phyloP scores from a whole-genome alignment of 2,329 filamentous ascomycete species.

The Hyphodiscus sp. region DNA sequence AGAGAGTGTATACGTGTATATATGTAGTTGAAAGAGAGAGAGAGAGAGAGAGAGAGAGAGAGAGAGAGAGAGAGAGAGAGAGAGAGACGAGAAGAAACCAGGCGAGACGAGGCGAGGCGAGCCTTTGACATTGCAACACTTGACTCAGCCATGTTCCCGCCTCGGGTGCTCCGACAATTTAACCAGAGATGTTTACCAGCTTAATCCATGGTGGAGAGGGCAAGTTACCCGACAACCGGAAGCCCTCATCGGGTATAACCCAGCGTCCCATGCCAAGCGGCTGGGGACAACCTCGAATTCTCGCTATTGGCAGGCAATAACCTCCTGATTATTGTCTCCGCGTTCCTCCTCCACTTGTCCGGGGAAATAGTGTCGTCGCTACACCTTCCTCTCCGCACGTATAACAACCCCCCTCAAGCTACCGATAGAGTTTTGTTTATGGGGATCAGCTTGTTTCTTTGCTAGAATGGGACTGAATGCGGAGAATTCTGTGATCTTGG shows the following conservation, averaged over 20 bases:
- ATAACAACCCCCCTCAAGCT: background rate
- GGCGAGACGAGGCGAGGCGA: too few species aligned
- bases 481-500: background rate
- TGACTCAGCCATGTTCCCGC: too few species aligned
- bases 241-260: background rate
- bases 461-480: background rate
- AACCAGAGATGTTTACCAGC: too few species aligned
- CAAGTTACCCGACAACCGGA: background rate
- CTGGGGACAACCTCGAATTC: background rate
- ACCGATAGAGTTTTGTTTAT: background rate
- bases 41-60: too few species aligned
- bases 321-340: background rate
- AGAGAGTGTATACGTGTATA: too few species aligned
- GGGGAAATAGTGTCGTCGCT: background rate
- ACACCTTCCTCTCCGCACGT: background rate
- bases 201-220: too few species aligned
- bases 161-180: too few species aligned
- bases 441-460: background rate
- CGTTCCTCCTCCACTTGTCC: background rate
- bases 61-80: too few species aligned
- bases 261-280: background rate
- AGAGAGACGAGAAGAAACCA: too few species aligned
- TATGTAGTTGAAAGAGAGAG: too few species aligned
- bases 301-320: background rate
- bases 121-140: too few species aligned